phyloP scores from a whole-genome alignment of 106 monocot genomes.

The Agapanthus africanus region DNA sequence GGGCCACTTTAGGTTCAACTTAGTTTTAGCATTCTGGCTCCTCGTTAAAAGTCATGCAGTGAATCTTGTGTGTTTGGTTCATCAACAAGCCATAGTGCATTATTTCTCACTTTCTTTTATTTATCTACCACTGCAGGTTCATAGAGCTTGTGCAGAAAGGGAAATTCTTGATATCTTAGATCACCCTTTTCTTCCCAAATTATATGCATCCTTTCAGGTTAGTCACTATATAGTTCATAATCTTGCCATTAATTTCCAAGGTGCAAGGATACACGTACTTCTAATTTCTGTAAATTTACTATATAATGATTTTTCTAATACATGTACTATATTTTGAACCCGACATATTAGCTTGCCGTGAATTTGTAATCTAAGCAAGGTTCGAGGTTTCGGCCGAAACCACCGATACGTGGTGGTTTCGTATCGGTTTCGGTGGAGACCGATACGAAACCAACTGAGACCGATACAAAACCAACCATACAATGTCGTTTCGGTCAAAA shows the following conservation, averaged over 20 bases:
- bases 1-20: too few relatives aligned
- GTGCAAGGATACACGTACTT: not conserved
- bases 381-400: too few relatives aligned
- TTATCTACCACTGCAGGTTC: slow-evolving; percentile 42
- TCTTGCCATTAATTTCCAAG: not conserved
- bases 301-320: not conserved
- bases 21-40: not conserved
- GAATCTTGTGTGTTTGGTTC: not conserved
- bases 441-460: too few relatives aligned
- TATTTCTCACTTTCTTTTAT: not conserved
- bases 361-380: not conserved
- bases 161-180: slow-evolving; percentile 93
- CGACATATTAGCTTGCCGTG: not conserved
- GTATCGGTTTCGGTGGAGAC: too few relatives aligned
- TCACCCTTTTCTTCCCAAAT: slow-evolving; percentile 93
- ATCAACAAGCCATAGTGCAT: not conserved
- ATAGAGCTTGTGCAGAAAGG: slow-evolving; percentile 94
- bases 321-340: not conserved
- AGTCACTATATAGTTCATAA: slow-evolving; percentile 13
- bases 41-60: not conserved
- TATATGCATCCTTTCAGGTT: slow-evolving; percentile 99
- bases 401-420: too few relatives aligned
- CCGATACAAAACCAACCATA: too few relatives aligned
- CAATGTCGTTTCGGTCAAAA: too few relatives aligned
- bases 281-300: not conserved